Evolutionary conservation across 2,329 filamentous ascomycete genomes (phyloP).

Genomic region (Sporothrix brunneoviolacea): DNA sequence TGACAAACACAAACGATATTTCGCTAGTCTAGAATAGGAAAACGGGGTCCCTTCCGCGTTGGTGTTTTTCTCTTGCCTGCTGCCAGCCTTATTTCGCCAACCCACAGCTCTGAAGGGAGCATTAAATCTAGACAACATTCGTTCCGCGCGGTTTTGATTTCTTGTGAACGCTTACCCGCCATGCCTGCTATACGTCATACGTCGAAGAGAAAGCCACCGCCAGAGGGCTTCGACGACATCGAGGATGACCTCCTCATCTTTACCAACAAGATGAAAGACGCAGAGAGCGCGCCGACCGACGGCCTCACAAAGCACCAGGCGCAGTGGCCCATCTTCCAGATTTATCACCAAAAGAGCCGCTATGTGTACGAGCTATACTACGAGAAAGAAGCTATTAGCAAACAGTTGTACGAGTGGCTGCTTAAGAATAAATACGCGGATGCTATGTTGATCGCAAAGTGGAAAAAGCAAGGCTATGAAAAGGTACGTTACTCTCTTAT

Average conservation of each 20-base stretch:
- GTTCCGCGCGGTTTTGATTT: too few relatives aligned
- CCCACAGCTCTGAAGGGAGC: too few relatives aligned
- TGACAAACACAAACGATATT: too few relatives aligned
- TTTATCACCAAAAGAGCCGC: constrained; percentile 81
- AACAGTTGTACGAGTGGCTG: constrained; percentile 88
- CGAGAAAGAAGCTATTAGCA: constrained; percentile 91
- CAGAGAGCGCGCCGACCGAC: constrained; percentile 79
- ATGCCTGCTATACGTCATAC: constrained; percentile 76
- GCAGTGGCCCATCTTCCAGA: constrained; percentile 96
- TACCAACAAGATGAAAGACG: constrained; percentile 88
- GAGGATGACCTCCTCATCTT: constrained; percentile 82
- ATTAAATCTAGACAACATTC: too few relatives aligned
- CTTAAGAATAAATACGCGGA: constrained; percentile 96
- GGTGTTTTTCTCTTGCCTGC: too few relatives aligned
- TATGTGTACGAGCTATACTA: constrained; percentile 99
- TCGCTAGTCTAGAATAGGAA: too few relatives aligned
- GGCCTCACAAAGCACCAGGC: constrained; percentile 80
- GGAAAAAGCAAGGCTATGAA: constrained; percentile 99
- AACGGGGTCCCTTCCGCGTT: too few relatives aligned
- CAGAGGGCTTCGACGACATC: constrained; percentile 81
- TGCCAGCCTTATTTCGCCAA: too few relatives aligned
- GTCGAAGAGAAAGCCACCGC: constrained; percentile 73
- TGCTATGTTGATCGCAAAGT: constrained; percentile 93
- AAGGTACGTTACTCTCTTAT: constrained; percentile 53
- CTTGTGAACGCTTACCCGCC: too few relatives aligned